phyloP scores from a whole-genome alignment of 139 green algal species.

The Chlorella sp. region DNA sequence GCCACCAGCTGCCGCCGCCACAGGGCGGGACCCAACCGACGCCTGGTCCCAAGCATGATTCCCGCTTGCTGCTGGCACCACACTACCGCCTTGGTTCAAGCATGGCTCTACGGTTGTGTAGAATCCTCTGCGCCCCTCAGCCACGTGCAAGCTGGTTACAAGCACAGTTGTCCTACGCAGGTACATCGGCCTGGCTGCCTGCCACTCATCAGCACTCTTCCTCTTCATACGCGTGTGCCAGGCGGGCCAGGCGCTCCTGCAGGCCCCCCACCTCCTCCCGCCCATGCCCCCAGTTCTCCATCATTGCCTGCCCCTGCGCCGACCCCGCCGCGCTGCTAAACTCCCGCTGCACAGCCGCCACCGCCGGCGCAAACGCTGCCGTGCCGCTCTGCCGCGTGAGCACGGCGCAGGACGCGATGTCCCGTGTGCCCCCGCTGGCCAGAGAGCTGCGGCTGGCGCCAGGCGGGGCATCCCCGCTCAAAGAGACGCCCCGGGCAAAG shows the following conservation, averaged over 20 bases:
- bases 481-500: constrained; percentile 18
- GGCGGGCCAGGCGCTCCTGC: constrained; percentile 8
- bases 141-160: neutral
- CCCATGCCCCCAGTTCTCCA: constrained; percentile 31
- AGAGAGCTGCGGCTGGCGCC: neutral
- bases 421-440: neutral
- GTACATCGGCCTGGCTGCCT: neutral
- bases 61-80: too few species aligned
- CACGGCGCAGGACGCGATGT: constrained; percentile 25
- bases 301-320: constrained; percentile 15
- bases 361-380: constrained; percentile 24
- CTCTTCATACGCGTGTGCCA: constrained; percentile 34
- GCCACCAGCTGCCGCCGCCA: too few species aligned
- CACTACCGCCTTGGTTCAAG: too few species aligned
- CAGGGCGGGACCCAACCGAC: too few species aligned
- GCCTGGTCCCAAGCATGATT: too few species aligned
- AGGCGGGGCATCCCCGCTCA: constrained; percentile 10
- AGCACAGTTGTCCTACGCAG: neutral
- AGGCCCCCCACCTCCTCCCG: constrained; percentile 14
- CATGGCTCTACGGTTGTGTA: neutral
- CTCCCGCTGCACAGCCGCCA: neutral
- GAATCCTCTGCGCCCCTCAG: too few species aligned
- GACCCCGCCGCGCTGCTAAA: neutral
- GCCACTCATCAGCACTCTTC: constrained; percentile 9
- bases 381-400: constrained; percentile 31